These are phyloP conservation scores for Zygosaccharomyces gambellarensis DNA, from an alignment of 805 yeast species.

Conservation along the genomic window DNA sequence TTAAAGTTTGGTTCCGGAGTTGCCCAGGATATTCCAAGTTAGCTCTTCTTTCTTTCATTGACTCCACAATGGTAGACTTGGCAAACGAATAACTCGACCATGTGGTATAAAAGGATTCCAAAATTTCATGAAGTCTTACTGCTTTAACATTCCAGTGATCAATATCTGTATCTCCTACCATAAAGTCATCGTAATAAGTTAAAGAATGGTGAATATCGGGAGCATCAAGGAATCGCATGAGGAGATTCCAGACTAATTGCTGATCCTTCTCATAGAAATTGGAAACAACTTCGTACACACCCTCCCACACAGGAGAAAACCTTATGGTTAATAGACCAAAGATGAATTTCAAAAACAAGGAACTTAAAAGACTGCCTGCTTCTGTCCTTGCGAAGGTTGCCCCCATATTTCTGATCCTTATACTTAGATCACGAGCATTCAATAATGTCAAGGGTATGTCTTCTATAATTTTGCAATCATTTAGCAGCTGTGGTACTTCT, in stretches of 20 bases:
- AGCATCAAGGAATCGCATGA: constrained; percentile 35
- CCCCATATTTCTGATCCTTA: constrained; percentile 60
- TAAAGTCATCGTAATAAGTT: constrained; percentile 18
- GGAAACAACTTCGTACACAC: constrained; percentile 58
- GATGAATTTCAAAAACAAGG: constrained; percentile 42
- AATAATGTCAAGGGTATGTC: constrained; percentile 64
- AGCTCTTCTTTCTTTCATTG: constrained; percentile 37
- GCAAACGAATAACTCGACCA: constrained; percentile 36
- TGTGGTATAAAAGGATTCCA: constrained; percentile 27
- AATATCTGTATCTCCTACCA: constrained; percentile 8
- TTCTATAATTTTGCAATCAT: constrained; percentile 57
- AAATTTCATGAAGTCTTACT: constrained; percentile 41
- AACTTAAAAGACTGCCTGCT: constrained; percentile 18
- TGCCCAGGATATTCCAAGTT: constrained; percentile 39
- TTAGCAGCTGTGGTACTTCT: constrained; percentile 40
- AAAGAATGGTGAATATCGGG: constrained; percentile 19
- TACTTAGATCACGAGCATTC: constrained; percentile 67
- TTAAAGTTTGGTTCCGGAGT: constrained; percentile 51
- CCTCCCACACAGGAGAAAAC: constrained; percentile 85
- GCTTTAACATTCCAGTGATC: constrained; percentile 43
- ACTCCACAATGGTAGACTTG: constrained; percentile 37
- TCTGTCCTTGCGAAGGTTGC: constrained; percentile 37
- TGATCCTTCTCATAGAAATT: constrained; percentile 40
- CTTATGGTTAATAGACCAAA: constrained; percentile 70
- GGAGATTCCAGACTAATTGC: constrained; percentile 51